Base-by-base conservation (phyloP, 345 rosid species). In the Theobroma cacao region DNA sequence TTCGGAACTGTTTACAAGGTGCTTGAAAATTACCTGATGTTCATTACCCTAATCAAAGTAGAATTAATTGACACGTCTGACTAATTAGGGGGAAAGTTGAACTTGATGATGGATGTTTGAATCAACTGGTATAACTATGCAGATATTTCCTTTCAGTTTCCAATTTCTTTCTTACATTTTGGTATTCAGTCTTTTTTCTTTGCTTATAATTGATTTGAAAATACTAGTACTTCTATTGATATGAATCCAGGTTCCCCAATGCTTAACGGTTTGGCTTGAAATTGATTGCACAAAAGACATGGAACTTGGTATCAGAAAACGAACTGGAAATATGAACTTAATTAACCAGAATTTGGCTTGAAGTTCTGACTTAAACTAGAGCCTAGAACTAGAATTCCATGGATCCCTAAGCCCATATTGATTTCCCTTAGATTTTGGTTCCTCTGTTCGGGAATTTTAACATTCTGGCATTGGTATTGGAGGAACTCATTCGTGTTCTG, bases 1-100 rank as follows among this genome's bases (percentile, higher is more conserved):
- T 90, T 90, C 20, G 93, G 93, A 75, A 83, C 58, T 2, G 93
- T 90, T 59, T 88, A 87, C 85, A 88, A 88, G 93, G 93, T 90
- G 70, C 36, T 68, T 65, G n/a, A 14, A 28, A 18, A 45, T 48
- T 62, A 18, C 43, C 41, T 50, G 3, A 11, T 61, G 4, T 30
- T n/a, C 12, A 3, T 1, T 45, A 24, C 8, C 12, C 7, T 26
- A 33, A 50, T 30, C n/a, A 17, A 28, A 56, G 13, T 11, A 45
- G 24, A 43, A 69, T 69, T 28, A 15, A 45, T 47, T 47, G 17
- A 24, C 20, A 12, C 12, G 20, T 67, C 22, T 6, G 13, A 67
- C 20, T 20, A 7, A 48, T 48, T 48, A 48, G 38, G 58, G 38
- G 28, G 11, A 33, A 72, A n/a, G 2, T 31, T 4, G 41, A 50